These are phyloP conservation scores for Aspergillus luchuensis DNA, from an alignment of 2,329 filamentous ascomycete species.

Conservation along the genomic window DNA sequence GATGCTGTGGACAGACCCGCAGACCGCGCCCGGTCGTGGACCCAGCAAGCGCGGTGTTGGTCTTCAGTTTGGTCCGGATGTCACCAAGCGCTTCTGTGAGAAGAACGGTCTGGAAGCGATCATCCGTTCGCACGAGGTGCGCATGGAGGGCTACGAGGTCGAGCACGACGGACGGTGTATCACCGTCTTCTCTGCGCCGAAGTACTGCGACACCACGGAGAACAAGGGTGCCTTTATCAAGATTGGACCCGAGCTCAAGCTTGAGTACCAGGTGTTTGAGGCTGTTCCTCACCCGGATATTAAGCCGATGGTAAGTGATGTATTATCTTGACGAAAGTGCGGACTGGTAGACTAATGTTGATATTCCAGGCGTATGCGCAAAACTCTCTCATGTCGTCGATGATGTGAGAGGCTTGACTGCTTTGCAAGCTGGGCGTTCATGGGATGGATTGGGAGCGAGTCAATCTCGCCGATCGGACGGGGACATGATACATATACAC, in stretches of 20 bases:
- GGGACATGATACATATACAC: background rate
- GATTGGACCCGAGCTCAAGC: conserved; percentile 86
- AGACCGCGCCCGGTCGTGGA: conserved; percentile 78
- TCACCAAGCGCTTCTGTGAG: conserved; percentile 95
- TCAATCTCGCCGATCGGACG: conserved; percentile 14
- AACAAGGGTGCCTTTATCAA: conserved; percentile 99
- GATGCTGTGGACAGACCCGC: conserved; percentile 99
- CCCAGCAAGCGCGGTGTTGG: conserved; percentile 97
- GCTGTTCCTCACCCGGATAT: conserved; percentile 95
- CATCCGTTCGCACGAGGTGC: conserved; percentile 95
- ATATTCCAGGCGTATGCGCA: conserved; percentile 72
- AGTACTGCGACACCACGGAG: conserved; percentile 96
- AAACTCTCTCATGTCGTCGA: conserved; percentile 77
- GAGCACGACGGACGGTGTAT: conserved; percentile 96
- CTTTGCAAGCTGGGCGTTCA: conserved; percentile 32
- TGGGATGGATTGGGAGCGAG: conserved; percentile 24
- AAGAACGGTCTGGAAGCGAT: conserved; percentile 92
- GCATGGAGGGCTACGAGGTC: conserved; percentile 99
- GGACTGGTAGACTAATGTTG: conserved; percentile 7
- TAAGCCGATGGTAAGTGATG: conserved; percentile 71
- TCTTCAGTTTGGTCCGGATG: conserved; percentile 93
- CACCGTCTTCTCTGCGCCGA: conserved; percentile 96
- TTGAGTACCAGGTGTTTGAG: conserved; percentile 90
- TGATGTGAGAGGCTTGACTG: conserved; percentile 60
- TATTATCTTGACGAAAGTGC: background rate